phyloP scores from a whole-genome alignment of 2,329 filamentous ascomycete species.

The Fonsecaea erecta region DNA sequence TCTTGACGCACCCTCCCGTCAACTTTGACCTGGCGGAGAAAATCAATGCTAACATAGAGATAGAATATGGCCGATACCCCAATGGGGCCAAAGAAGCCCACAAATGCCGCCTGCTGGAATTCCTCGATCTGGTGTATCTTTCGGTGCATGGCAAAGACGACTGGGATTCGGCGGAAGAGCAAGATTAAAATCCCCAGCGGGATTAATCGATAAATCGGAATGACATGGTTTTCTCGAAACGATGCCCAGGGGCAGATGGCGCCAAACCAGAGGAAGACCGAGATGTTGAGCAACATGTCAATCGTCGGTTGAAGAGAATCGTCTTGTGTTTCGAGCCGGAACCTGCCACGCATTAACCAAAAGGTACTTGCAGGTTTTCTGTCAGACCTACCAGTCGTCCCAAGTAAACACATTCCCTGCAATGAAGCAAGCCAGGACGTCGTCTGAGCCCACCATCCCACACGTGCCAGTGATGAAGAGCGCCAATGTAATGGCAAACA shows the following conservation, averaged over 20 bases:
- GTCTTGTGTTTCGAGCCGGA: slow-evolving; percentile 83
- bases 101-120: slow-evolving; percentile 75
- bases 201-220: slow-evolving; percentile 75
- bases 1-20: slow-evolving; percentile 68
- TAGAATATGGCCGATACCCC: slow-evolving; percentile 92
- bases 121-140: slow-evolving; percentile 80
- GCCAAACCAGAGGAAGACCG: slow-evolving; percentile 89
- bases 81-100: slow-evolving; percentile 92
- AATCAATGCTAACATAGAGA: slow-evolving; percentile 79
- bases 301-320: slow-evolving; percentile 93
- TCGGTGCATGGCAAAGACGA: slow-evolving; percentile 73
- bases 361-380: background rate
- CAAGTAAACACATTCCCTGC: slow-evolving; percentile 90
- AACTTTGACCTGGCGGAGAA: slow-evolving; percentile 63
- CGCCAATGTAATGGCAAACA: slow-evolving; percentile 82
- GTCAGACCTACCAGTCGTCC: slow-evolving; percentile 60
- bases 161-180: slow-evolving; percentile 75
- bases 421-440: slow-evolving; percentile 89
- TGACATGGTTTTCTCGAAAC: slow-evolving; percentile 70
- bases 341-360: slow-evolving; percentile 59
- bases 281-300: slow-evolving; percentile 89
- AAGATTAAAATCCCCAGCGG: slow-evolving; percentile 76
- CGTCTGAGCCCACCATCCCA: slow-evolving; percentile 84
- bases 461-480: slow-evolving; percentile 87
- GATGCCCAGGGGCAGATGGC: slow-evolving; percentile 79